Percentiles rank a stretch among this genome's conserved stretches.
These are phyloP conservation scores for Acacia acuminata DNA, from an alignment of 306 rosid genomes.

Conservation along the genomic window DNA sequence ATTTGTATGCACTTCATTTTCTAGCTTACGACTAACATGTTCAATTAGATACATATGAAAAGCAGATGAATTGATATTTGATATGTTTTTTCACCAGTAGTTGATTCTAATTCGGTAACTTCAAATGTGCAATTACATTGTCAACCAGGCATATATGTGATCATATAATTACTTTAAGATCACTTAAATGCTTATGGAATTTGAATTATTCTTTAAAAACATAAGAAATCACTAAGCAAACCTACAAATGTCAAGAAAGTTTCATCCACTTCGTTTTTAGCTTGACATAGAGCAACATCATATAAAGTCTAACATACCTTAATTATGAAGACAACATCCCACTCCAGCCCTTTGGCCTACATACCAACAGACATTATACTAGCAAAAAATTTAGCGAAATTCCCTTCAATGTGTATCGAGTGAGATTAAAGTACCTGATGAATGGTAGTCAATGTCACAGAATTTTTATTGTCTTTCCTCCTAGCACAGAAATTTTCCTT, in stretches of 20 bases:
- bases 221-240: slow-evolving; percentile 7
- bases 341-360: slow-evolving; percentile 97
- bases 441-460: slow-evolving; percentile 89
- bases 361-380: slow-evolving; percentile 27
- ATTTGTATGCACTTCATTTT: slow-evolving; percentile 1
- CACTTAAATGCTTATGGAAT: slow-evolving; percentile 14
- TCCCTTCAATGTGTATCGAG: slow-evolving; percentile 14
- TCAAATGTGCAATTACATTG: background rate
- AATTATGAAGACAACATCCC: slow-evolving; percentile 93
- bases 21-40: background rate
- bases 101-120: slow-evolving; percentile 3
- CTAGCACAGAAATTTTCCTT: slow-evolving; percentile 70
- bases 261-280: slow-evolving; percentile 9
- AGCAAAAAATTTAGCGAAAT: slow-evolving; percentile 16
- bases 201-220: slow-evolving; percentile 6
- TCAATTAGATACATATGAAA: background rate
- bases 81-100: background rate
- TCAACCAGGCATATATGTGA: background rate
- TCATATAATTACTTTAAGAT: slow-evolving; percentile 14
- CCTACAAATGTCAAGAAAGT: background rate
- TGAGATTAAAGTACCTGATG: slow-evolving; percentile 72
- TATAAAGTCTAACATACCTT: slow-evolving; percentile 58
- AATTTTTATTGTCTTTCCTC: slow-evolving; percentile 67
- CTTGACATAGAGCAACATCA: slow-evolving; percentile 18
- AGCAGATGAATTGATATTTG: background rate